Percentiles rank a stretch among this genome's conserved stretches.
Conservation (phyloP, 2,329 filamentous ascomycete genomes). For the Paraphoma sp. region DNA sequence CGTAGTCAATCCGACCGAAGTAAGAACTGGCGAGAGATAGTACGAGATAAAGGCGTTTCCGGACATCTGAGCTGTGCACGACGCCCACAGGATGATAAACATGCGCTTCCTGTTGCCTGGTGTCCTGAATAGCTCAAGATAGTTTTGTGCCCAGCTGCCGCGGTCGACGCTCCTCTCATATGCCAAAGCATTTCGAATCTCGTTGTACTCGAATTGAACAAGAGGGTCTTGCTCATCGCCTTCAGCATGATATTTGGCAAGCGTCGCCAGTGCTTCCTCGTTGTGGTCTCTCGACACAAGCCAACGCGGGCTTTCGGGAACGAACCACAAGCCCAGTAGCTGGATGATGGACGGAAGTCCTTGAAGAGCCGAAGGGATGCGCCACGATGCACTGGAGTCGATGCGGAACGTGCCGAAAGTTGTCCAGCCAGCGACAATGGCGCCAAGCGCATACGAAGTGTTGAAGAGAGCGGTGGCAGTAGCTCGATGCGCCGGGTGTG, state of each 20-base stretch:
- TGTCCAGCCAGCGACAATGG: slow-evolving; percentile 21
- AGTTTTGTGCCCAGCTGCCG: neutral
- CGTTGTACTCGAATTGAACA: slow-evolving; percentile 70
- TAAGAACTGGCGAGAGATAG: neutral
- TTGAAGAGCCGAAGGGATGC: slow-evolving; percentile 68
- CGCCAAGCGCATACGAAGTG: slow-evolving; percentile 36
- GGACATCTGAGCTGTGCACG: neutral
- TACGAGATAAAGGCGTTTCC: neutral
- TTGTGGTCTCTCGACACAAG: slow-evolving; percentile 68
- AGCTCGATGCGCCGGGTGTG: slow-evolving; percentile 65
- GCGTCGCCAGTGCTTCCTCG: slow-evolving; percentile 66
- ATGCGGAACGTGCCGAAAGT: slow-evolving; percentile 20
- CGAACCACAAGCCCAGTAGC: slow-evolving; percentile 62
- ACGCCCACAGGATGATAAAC: neutral
- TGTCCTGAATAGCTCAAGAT: neutral
- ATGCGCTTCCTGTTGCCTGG: neutral
- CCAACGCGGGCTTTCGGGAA: slow-evolving; percentile 68
- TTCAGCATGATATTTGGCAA: slow-evolving; percentile 69
- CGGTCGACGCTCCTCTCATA: slow-evolving; percentile 49
- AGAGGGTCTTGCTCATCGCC: slow-evolving; percentile 64
- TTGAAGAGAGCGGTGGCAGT: slow-evolving; percentile 62
- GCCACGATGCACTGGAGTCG: slow-evolving; percentile 52
- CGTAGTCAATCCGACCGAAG: neutral
- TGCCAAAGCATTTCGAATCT: slow-evolving; percentile 72
- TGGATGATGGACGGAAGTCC: slow-evolving; percentile 65